Evolutionary conservation across 768 basidiomycete genomes (phyloP), one percentile per base, ranked within the genome.

Genomic region (Mycena rebaudengoi): DNA sequence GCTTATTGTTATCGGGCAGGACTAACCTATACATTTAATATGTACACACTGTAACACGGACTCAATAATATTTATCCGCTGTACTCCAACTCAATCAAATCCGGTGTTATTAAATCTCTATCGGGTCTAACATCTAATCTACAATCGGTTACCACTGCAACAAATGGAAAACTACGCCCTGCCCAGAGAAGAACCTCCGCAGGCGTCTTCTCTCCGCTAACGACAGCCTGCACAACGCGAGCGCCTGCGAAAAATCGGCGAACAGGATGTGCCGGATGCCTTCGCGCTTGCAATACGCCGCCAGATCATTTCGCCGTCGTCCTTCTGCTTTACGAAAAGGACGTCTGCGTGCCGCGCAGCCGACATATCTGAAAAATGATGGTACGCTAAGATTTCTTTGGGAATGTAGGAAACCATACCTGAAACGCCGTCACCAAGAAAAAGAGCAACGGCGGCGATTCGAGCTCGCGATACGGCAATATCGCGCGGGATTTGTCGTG

Each of bases 341-440:
- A 96, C 79, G 75, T 99, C 96, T 18, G 98, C 95, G 70, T 96
- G 93, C 60, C 82, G 83, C 0, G 98, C 98, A 4, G 98, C 97
- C 10, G 94, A 96, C 76, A 98, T 86, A 75, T 98, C 96, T 94
- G 74, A n/a, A n/a, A n/a, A n/a, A n/a, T n/a, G n/a, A n/a, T n/a
- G n/a, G n/a, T n/a, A n/a, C n/a, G n/a, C n/a, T n/a, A n/a, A n/a
- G n/a, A n/a, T n/a, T n/a, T n/a, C 44, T 23, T 30, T 14, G 13
- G 49, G 21, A 30, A n/a, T n/a, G n/a, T n/a, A n/a, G n/a, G 21
- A 11, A 60, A 28, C 78, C 85, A 40, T 61, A 93, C 95, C 95
- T 58, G 94, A 96, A 50, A 98, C 98, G 32, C 98, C 98, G 74
- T 99, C 98, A 0, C 98, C 98, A 98, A 96, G 86, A 98, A 99